phyloP scores from a whole-genome alignment of 2,329 filamentous ascomycete species.

The Ambrosiella xylebori region DNA sequence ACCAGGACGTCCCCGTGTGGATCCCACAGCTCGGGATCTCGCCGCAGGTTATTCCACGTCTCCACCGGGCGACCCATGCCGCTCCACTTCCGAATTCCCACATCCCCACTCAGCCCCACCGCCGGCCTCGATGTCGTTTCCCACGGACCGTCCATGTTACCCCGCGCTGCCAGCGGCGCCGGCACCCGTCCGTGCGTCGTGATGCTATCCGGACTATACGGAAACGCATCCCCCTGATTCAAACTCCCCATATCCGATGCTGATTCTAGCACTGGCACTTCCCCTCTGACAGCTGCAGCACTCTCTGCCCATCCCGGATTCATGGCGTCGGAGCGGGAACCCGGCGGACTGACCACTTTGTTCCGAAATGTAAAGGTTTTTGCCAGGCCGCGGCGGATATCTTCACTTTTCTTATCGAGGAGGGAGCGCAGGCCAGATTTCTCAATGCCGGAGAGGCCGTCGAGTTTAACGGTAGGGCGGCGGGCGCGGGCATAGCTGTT shows the following conservation, averaged over 20 bases:
- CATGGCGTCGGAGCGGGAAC: not conserved
- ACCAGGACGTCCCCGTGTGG: slow-evolving; percentile 42
- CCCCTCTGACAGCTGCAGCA: slow-evolving; percentile 13
- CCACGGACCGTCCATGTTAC: not conserved
- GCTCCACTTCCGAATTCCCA: slow-evolving; percentile 23
- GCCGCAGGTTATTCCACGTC: slow-evolving; percentile 37
- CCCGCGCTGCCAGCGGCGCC: not conserved
- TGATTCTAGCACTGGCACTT: not conserved
- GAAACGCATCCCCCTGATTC: not conserved
- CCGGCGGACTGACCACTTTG: slow-evolving; percentile 25
- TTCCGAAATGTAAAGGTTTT: slow-evolving; percentile 35
- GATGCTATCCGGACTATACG: slow-evolving; percentile 12
- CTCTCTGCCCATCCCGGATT: slow-evolving; percentile 15
- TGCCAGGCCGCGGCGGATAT: slow-evolving; percentile 33
- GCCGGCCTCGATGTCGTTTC: no score
- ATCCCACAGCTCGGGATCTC: slow-evolving; percentile 45
- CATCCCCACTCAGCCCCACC: not conserved
- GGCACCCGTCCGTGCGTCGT: not conserved
- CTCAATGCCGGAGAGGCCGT: slow-evolving; percentile 37
- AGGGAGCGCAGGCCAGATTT: slow-evolving; percentile 34
- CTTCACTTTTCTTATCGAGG: slow-evolving; percentile 39
- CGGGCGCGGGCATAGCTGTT: slow-evolving; percentile 28
- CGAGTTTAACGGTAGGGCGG: slow-evolving; percentile 28
- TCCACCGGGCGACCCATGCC: slow-evolving; percentile 14
- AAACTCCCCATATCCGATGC: not conserved